Evolutionary conservation across 2,329 filamentous ascomycete species (phyloP), one percentile per base, ranked within the genome.

Genomic region (Fonsecaea monophora): DNA sequence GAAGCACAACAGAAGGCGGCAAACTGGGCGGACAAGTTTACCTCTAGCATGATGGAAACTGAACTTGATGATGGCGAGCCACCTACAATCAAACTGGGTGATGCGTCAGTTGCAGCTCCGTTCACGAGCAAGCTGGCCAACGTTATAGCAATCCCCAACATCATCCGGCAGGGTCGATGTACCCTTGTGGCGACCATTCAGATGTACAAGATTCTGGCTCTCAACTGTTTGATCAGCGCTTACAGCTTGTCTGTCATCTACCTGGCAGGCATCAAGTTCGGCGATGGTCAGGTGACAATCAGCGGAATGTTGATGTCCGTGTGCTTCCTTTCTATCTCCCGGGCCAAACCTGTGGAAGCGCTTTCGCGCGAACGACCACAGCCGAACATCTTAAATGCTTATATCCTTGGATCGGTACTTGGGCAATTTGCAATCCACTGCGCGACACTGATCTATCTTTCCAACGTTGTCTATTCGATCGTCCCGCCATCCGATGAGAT

Each of bases 301-400:
- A 97, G 93, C 74, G 95, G 95, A 73, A 98, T 99, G 92, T 89
- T 99, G 78, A 98, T 99, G 95, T 97, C 94, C 74, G 95, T 99
- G 59, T 99, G 95, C 82, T 99, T 99, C 86, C 83, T 99, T 75
- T 97, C 94, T 68, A 97, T 99, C 75, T 98, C 95, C n/a, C 90
- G 95, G 67, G 95, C 95, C 45, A 95, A 93, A 83, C 92, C 95
- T 35, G 95, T 99, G 60, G 95, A 99, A 81, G 90, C 91, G 40
- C 84, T 99, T 30, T 97, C 94, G 70, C 97, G 97, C 82, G 95
- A 99, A 80, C 91, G 95, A 45, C 95, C 95, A 0, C 95, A 99
- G 81, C 94, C 94, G 63, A 97, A 98, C 80, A 99, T 99, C 77
- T 98, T 98, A 85, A 99, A 99, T 82, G 86, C 93, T 60, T 99